Base-by-base conservation (phyloP, 306 rosid genomes). In the Castanea sativa region DNA sequence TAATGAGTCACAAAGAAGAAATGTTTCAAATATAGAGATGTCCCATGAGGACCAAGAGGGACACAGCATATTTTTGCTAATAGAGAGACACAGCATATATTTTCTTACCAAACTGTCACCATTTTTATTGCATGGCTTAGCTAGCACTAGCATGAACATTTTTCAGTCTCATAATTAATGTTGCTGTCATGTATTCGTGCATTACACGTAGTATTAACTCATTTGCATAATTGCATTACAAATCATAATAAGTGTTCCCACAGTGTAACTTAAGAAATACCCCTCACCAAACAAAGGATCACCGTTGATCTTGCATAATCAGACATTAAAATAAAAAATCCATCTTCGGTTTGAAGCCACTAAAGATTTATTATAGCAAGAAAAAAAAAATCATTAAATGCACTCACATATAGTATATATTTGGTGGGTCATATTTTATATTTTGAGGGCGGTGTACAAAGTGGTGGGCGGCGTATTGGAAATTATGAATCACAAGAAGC, bases 171-270 rank as follows among this genome's bases (percentile, higher is more conserved):
- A 13, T 1, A 12, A 19, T 2, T 2, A 16, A 19, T 2, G 21
- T 4, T 74, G 79, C 58, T 60, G 70, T 69, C 63, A 70, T 76
- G 83, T 64, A 61, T 2, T 53, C 30, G 19, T 64, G 45, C 60
- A 20, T 14, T 75, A 58, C 76, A 55, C 69, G 80, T 69, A 73
- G 23, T 53, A 70, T 4, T 7, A 68, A 45, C 70, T 55, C 63
- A 71, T 67, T 57, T 78, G 69, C 74, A 68, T 74, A 73, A 78
- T 41, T 41, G 45, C 6, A 6, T 55, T 76, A 35, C 77, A 73
- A 56, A 79, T 69, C 25, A 51, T 9, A 19, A 51, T 9, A 19
- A 65, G 49, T 43, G n/a, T 1, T 0, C 23, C 45, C 45, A 41
- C 45, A 41, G 45, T 2, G 45, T 49, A 29, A 35, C 27, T 9